Evolutionary conservation across 768 basidiomycete genomes (phyloP).

Genomic region (Hericium erinaceus): DNA sequence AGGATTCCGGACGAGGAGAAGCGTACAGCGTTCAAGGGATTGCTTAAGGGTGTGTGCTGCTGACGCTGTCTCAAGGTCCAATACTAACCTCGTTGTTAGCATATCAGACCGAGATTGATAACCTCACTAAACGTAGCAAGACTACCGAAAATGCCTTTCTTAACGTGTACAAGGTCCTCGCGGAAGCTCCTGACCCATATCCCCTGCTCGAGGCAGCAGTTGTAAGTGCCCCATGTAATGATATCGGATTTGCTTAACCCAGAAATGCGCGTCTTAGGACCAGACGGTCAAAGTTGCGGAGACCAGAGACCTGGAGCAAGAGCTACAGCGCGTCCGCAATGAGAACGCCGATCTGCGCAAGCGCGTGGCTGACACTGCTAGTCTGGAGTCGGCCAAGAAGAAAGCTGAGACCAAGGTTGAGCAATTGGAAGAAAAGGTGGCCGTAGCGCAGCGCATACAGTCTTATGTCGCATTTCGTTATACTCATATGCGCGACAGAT

Average conservation of each 20-base stretch:
- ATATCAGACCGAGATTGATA: constrained; percentile 96
- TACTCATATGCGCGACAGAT: constrained; percentile 42
- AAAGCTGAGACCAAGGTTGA: constrained; percentile 67
- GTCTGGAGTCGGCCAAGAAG: constrained; percentile 62
- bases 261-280: constrained; percentile 41
- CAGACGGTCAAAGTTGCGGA: constrained; percentile 89
- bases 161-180: constrained; percentile 92
- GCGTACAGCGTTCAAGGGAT: constrained; percentile 74
- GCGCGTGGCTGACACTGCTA: constrained; percentile 52
- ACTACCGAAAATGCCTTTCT: constrained; percentile 91
- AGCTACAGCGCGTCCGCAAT: constrained; percentile 61
- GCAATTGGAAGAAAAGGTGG: constrained; percentile 75
- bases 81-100: constrained; percentile 34
- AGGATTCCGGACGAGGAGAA: constrained; percentile 90
- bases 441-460: constrained; percentile 6
- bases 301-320: constrained; percentile 63
- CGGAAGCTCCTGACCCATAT: constrained; percentile 96
- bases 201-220: constrained; percentile 93
- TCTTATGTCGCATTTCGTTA: neutral
- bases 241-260: neutral
- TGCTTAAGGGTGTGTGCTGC: constrained; percentile 64
- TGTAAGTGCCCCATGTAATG: constrained; percentile 30
- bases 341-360: constrained; percentile 79
- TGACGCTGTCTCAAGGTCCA: neutral
- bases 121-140: constrained; percentile 87